Percentiles rank a stretch among this genome's conserved stretches.
phyloP scores from a whole-genome alignment of 108 stramenopile species.

The Cyclotella sp. region DNA sequence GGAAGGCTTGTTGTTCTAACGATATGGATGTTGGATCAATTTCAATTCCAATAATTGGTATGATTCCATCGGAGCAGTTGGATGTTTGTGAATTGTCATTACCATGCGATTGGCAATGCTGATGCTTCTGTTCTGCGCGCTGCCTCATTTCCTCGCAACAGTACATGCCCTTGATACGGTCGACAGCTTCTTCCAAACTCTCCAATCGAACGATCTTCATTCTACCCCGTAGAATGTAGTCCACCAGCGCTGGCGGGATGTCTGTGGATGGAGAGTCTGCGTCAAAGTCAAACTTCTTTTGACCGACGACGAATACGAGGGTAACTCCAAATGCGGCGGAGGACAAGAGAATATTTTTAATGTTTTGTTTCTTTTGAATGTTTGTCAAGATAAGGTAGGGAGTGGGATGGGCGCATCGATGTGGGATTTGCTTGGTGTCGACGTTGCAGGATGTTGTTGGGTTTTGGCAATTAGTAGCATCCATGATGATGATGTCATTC shows the following conservation, averaged over 20 bases:
- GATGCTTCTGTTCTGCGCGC: background rate
- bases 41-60: conserved; percentile 79
- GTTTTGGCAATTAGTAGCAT: too few species aligned
- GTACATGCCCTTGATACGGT: conserved; percentile 47
- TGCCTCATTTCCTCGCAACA: conserved; percentile 22
- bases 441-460: too few species aligned
- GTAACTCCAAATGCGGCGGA: conserved; percentile 74
- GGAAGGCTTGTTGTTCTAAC: conserved; percentile 35
- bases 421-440: background rate
- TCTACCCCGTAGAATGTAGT: conserved; percentile 22
- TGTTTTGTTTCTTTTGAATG: conserved; percentile 74
- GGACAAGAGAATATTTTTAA: conserved; percentile 62
- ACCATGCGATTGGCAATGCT: background rate
- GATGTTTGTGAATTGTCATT: background rate
- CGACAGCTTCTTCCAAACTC: conserved; percentile 73
- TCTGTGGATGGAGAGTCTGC: background rate
- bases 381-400: conserved; percentile 81
- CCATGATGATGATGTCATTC: too few species aligned
- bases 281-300: conserved; percentile 62
- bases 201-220: conserved; percentile 62
- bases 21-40: conserved; percentile 64
- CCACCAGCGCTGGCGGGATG: background rate
- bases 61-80: conserved; percentile 19
- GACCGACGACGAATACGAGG: conserved; percentile 75
- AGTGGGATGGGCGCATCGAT: conserved; percentile 21